A percentile compares a stretch with the other conserved stretches of the same genome.
phyloP scores from a whole-genome alignment of 2,329 filamentous ascomycete genomes.

The Cadophora luteo-olivacea region DNA sequence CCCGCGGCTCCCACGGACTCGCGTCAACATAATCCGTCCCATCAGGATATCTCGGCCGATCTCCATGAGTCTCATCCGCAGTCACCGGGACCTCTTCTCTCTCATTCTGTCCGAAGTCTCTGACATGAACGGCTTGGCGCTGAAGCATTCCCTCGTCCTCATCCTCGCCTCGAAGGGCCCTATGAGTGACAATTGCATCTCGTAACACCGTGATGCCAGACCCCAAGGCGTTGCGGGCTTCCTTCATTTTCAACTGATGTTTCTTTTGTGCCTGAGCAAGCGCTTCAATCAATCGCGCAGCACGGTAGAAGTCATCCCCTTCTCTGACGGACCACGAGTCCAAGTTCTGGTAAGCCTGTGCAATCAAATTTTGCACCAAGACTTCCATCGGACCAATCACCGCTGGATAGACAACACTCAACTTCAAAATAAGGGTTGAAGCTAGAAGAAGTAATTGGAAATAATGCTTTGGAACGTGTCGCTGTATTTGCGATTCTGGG shows the following conservation, averaged over 20 bases:
- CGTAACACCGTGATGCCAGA: not conserved
- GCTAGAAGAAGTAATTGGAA: slow-evolving; percentile 23
- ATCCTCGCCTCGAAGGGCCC: slow-evolving; percentile 6
- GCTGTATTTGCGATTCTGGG: not conserved
- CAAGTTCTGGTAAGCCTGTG: not conserved
- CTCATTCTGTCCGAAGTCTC: not conserved
- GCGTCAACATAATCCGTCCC: not conserved
- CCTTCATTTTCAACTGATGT: slow-evolving; percentile 15
- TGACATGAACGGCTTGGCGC: not conserved
- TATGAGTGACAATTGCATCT: slow-evolving; percentile 10
- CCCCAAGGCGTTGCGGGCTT: slow-evolving; percentile 1
- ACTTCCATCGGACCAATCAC: slow-evolving; percentile 11
- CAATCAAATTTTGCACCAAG: slow-evolving; percentile 8
- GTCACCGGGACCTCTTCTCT: not conserved
- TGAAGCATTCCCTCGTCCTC: slow-evolving; percentile 4
- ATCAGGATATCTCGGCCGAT: not conserved
- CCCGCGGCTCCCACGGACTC: slow-evolving; percentile 1
- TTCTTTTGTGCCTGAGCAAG: slow-evolving; percentile 13
- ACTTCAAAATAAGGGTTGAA: slow-evolving; percentile 22
- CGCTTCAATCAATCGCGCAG: not conserved
- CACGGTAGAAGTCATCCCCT: slow-evolving; percentile 10
- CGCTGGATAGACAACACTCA: slow-evolving; percentile 6
- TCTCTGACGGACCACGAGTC: slow-evolving; percentile 13
- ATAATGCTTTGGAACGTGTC: slow-evolving; percentile 24
- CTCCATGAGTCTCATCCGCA: not conserved